These are phyloP conservation scores for Xylaria multiplex DNA, from an alignment of 2,329 filamentous ascomycete species.

Conservation along the genomic window DNA sequence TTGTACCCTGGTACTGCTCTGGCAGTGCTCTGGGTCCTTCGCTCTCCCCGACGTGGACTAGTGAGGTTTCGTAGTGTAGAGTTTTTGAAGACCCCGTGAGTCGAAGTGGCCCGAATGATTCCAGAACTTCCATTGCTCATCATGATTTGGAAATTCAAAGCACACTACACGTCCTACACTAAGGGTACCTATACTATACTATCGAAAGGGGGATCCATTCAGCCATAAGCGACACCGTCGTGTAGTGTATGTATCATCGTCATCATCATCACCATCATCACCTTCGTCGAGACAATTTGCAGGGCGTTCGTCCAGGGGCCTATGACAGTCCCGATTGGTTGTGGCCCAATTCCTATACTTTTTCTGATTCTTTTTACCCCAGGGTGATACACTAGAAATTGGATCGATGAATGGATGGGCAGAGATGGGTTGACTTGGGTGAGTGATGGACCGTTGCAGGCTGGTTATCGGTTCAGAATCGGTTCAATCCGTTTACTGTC, in stretches of 20 bases:
- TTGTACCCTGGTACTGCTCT: background rate
- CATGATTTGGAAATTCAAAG: conserved; percentile 33
- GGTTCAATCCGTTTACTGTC: conserved; percentile 23
- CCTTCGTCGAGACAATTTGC: background rate
- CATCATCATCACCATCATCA: too few relatives aligned
- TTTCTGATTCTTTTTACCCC: background rate
- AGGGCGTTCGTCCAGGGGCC: background rate
- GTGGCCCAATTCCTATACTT: conserved; percentile 16
- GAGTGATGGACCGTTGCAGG: background rate
- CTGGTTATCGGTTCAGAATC: conserved; percentile 18
- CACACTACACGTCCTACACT: background rate
- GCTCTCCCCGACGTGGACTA: conserved; percentile 28
- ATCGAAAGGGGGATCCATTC: conserved; percentile 18
- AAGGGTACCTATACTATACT: too few relatives aligned
- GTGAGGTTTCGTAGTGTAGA: background rate
- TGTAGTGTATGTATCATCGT: too few relatives aligned
- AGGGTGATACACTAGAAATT: background rate
- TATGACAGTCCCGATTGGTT: conserved; percentile 16
- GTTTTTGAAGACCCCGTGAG: conserved; percentile 9
- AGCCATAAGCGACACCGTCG: background rate
- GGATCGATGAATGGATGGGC: background rate
- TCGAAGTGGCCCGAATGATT: conserved; percentile 24
- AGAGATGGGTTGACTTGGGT: background rate
- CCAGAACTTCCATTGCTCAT: conserved; percentile 31
- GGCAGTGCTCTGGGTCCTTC: background rate